Percentiles rank a stretch among this genome's conserved stretches.
Conservation (phyloP, 108 stramenopile genomes). For the Stephanodiscus triporus region DNA sequence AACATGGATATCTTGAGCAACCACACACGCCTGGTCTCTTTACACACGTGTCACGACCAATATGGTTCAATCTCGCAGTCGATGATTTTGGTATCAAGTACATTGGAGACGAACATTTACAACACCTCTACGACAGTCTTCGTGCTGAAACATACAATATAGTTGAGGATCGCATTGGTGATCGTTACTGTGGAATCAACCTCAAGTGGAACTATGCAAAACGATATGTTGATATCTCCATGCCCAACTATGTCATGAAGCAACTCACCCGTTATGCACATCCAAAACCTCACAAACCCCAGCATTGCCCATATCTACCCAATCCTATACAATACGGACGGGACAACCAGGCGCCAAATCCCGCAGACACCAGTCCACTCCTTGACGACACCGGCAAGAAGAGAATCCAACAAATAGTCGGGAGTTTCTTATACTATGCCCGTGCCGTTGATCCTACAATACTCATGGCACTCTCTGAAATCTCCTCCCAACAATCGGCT, state of each 20-base stretch:
- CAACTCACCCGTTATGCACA: constrained; percentile 39
- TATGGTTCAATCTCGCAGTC: constrained; percentile 25
- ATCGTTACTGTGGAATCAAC: constrained; percentile 34
- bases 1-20: too few species aligned
- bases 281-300: constrained; percentile 24
- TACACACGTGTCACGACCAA: constrained; percentile 16
- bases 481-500: constrained; percentile 12
- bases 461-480: constrained; percentile 27
- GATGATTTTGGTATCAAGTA: constrained; percentile 63
- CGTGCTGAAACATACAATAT: constrained; percentile 8
- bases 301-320: constrained; percentile 41
- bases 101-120: constrained; percentile 16
- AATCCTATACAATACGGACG: constrained; percentile 34
- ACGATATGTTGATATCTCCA: constrained; percentile 34
- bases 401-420: constrained; percentile 41
- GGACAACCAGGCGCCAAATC: constrained; percentile 22
- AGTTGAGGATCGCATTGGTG: constrained; percentile 31
- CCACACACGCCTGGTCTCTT: too few species aligned
- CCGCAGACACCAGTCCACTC: constrained; percentile 18
- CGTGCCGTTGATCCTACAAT: constrained; percentile 45
- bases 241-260: constrained; percentile 55
- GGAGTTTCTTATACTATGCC: constrained; percentile 50
- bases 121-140: constrained; percentile 41
- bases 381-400: constrained; percentile 20
- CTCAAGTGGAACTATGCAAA: constrained; percentile 48